Conservation (phyloP, 331 rosid species). For the Malus hybrid region DNA sequence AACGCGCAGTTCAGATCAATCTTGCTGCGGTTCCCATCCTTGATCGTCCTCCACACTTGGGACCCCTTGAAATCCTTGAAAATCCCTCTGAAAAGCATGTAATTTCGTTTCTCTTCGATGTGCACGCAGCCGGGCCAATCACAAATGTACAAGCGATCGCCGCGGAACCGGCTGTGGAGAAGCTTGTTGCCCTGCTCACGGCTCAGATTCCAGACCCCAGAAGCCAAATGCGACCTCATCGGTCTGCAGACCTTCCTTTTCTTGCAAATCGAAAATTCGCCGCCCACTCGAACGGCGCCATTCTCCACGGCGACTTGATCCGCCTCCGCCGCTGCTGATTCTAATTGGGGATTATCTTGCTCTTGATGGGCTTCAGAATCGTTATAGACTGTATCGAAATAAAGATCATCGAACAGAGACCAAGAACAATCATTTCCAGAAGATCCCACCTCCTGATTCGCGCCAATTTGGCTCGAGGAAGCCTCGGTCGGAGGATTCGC, state of each 20-base stretch:
- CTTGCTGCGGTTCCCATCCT: constrained; percentile 55
- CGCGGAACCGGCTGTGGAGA: constrained; percentile 67
- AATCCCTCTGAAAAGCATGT: constrained; percentile 75
- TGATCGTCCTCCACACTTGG: constrained; percentile 77
- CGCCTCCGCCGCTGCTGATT: neutral
- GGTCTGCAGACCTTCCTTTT: constrained; percentile 38
- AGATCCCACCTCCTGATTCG: neutral
- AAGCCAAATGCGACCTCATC: constrained; percentile 67
- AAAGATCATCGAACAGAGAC: constrained; percentile 87
- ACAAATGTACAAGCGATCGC: constrained; percentile 65
- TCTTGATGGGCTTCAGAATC: constrained; percentile 24
- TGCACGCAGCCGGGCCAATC: constrained; percentile 96
- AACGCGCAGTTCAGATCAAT: constrained; percentile 67
- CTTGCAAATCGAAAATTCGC: constrained; percentile 20
- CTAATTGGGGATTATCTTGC: neutral
- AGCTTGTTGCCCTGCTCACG: constrained; percentile 84
- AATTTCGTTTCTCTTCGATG: constrained; percentile 69
- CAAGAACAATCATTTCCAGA: constrained; percentile 38
- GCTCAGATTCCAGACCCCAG: constrained; percentile 64
- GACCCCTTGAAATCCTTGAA: constrained; percentile 73
- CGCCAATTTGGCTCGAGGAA: constrained; percentile 6
- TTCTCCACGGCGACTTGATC: neutral
- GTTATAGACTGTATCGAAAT: constrained; percentile 51
- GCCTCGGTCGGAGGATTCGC: neutral
- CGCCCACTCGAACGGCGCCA: constrained; percentile 16